These are phyloP conservation scores for Podaxis rugospora DNA, from an alignment of 768 basidiomycete genomes.

Conservation along the genomic window DNA sequence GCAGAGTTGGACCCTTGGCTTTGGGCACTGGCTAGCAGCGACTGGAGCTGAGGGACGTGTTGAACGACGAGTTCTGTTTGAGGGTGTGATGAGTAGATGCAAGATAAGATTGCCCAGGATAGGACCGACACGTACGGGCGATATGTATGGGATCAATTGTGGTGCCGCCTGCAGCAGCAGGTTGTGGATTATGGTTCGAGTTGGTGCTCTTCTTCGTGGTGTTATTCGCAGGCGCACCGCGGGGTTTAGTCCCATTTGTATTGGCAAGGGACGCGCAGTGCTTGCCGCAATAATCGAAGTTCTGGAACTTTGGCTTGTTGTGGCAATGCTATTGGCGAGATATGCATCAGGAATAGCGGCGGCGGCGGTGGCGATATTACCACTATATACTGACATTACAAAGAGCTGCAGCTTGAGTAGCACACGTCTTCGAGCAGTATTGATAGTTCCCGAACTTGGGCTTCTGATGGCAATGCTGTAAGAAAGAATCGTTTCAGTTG, in stretches of 20 bases:
- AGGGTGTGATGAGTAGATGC: not conserved
- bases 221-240: conserved; percentile 13
- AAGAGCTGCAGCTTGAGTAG: conserved; percentile 36
- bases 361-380: not conserved
- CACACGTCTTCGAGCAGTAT: conserved; percentile 55
- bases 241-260: conserved; percentile 19
- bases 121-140: conserved; percentile 30
- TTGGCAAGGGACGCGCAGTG: conserved; percentile 51
- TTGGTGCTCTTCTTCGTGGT: conserved; percentile 12
- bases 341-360: not conserved
- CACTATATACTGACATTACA: conserved; percentile 35
- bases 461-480: conserved; percentile 47
- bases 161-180: conserved; percentile 16
- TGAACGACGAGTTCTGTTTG: conserved; percentile 39
- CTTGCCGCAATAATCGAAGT: conserved; percentile 61
- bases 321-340: conserved; percentile 41
- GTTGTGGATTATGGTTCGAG: conserved; percentile 15
- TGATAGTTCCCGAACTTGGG: conserved; percentile 40
- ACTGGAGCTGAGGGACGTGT: conserved; percentile 43
- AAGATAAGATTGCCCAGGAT: not conserved
- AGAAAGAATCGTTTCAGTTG: not conserved
- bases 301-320: conserved; percentile 54
- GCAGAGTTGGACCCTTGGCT: conserved; percentile 3
- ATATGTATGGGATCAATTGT: conserved; percentile 34
- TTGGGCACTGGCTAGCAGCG: conserved; percentile 22